Percentiles rank a stretch among this genome's conserved stretches.
These are phyloP conservation scores for Metarhizium robertsii DNA, from an alignment of 2,329 filamentous ascomycete genomes.

Conservation along the genomic window DNA sequence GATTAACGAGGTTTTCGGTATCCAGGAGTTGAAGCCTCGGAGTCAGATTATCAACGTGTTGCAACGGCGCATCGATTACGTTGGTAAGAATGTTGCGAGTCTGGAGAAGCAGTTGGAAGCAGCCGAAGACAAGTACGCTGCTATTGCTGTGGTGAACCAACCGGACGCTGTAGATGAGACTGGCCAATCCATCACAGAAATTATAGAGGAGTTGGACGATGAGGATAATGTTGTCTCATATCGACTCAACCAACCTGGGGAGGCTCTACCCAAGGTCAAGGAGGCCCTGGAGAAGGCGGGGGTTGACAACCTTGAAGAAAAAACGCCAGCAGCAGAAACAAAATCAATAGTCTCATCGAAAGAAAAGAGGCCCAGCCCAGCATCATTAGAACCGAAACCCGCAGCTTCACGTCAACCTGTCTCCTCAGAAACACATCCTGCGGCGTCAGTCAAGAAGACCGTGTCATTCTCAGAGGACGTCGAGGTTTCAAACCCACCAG, in stretches of 20 bases:
- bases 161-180: constrained; percentile 57
- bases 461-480: constrained; percentile 55
- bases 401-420: not conserved
- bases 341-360: not conserved
- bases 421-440: not conserved
- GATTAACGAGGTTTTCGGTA: constrained; percentile 36
- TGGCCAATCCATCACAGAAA: constrained; percentile 75
- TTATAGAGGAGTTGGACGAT: constrained; percentile 85
- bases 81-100: constrained; percentile 68
- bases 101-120: constrained; percentile 63
- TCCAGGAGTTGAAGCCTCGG: constrained; percentile 16
- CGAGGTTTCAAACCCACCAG: constrained; percentile 18
- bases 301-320: constrained; percentile 34
- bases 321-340: constrained; percentile 4
- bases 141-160: constrained; percentile 48
- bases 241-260: constrained; percentile 56
- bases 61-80: constrained; percentile 76
- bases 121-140: constrained; percentile 61
- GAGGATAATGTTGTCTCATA: constrained; percentile 73
- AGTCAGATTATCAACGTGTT: constrained; percentile 49
- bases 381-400: not conserved
- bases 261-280: constrained; percentile 56
- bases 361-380: not conserved
- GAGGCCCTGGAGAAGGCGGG: constrained; percentile 73
- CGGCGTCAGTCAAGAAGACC: constrained; percentile 35